These are phyloP conservation scores for Ophiostoma montium DNA, from an alignment of 2,329 filamentous ascomycete genomes.

Conservation along the genomic window DNA sequence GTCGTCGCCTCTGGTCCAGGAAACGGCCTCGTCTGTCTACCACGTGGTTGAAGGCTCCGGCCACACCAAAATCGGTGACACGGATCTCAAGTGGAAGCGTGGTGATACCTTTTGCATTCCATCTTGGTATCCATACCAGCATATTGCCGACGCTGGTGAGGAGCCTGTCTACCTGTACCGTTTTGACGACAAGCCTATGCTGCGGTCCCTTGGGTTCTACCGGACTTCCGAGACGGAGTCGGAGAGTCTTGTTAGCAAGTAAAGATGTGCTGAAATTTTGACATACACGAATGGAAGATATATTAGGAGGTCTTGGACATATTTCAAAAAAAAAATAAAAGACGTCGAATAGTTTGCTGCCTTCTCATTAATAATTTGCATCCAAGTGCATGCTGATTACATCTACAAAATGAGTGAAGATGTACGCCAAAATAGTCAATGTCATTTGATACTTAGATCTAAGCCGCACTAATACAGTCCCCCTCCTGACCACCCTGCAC, in stretches of 20 bases:
- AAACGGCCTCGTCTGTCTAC: slow-evolving; percentile 38
- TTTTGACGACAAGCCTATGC: slow-evolving; percentile 42
- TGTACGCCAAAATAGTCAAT: too few species aligned
- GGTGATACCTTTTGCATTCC: slow-evolving; percentile 43
- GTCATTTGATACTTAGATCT: too few species aligned
- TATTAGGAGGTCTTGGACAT: too few species aligned
- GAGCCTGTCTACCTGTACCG: slow-evolving; percentile 33
- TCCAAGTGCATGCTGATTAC: too few species aligned
- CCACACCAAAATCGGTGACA: slow-evolving; percentile 23
- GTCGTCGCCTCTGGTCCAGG: slow-evolving; percentile 25
- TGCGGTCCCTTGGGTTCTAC: slow-evolving; percentile 36
- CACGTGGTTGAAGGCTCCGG: slow-evolving; percentile 37
- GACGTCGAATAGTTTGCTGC: too few species aligned
- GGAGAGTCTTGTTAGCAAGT: slow-evolving; percentile 22
- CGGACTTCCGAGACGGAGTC: slow-evolving; percentile 24
- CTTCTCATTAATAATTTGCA: too few species aligned
- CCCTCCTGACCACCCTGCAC: too few species aligned
- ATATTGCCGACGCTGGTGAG: slow-evolving; percentile 23
- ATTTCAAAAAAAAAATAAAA: too few species aligned
- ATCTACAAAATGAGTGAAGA: too few species aligned
- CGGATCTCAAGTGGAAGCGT: slow-evolving; percentile 28
- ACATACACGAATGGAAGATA: too few species aligned
- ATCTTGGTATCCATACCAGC: slow-evolving; percentile 34
- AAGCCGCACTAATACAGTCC: too few species aligned
- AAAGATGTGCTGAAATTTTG: too few species aligned